Conservation (phyloP, 129 eudicot genomes). For the Dittrichia graveolens region DNA sequence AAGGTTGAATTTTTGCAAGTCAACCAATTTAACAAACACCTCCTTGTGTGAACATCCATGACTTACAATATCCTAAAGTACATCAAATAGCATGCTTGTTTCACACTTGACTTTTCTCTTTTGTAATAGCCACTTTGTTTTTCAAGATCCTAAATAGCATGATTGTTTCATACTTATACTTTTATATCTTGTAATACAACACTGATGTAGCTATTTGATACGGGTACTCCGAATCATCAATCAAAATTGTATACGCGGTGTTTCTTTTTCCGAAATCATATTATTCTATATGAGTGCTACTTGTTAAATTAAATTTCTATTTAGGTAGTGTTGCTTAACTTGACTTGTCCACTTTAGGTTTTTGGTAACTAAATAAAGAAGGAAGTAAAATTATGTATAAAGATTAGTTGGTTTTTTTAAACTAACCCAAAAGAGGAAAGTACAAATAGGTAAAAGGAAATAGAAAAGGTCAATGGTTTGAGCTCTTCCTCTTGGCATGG, state of each 20-base stretch:
- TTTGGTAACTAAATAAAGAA: neutral
- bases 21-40: slow-evolving; percentile 19
- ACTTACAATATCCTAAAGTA: neutral
- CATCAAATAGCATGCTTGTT: slow-evolving; percentile 10
- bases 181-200: no score
- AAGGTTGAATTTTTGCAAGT: neutral
- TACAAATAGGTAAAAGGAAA: neutral
- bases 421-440: neutral
- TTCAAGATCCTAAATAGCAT: no score
- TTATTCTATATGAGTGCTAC: no score
- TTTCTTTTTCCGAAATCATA: no score
- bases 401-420: neutral
- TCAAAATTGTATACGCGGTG: no score
- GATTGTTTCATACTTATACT: no score
- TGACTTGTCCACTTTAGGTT: neutral
- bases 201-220: no score
- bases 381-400: neutral
- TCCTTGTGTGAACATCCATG: slow-evolving; percentile 10
- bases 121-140: no score
- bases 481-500: slow-evolving; percentile 21
- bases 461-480: slow-evolving; percentile 3
- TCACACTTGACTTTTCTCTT: neutral
- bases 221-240: no score
- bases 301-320: no score
- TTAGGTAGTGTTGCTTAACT: no score